Evolutionary conservation across 306 rosid genomes (phyloP).

Genomic region (Rosa chinensis): DNA sequence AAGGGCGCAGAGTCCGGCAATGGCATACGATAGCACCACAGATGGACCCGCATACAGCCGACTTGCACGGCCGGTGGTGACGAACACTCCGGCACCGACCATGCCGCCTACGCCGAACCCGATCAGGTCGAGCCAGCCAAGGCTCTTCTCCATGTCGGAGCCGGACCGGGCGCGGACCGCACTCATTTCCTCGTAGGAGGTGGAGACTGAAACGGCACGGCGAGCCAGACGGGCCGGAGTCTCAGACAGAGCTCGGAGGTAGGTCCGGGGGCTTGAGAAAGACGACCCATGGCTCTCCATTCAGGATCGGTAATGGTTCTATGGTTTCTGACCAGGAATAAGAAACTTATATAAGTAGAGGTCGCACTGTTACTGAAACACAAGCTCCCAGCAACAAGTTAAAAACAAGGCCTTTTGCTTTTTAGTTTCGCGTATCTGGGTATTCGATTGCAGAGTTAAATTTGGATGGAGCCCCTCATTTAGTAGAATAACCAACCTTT

Average conservation of each 20-base stretch:
- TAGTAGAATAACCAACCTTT: too few species aligned
- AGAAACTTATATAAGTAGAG: too few species aligned
- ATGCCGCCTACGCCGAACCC: constrained; percentile 83
- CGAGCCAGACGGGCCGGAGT: constrained; percentile 69
- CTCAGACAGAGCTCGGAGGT: constrained; percentile 55
- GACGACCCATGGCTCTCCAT: constrained; percentile 38
- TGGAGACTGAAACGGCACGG: constrained; percentile 70
- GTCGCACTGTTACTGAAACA: too few species aligned
- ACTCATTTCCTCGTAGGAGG: constrained; percentile 72
- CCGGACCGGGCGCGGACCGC: constrained; percentile 62
- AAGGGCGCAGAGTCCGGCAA: constrained; percentile 92
- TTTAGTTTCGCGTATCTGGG: too few species aligned
- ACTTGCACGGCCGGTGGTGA: constrained; percentile 79
- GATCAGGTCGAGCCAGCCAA: constrained; percentile 82
- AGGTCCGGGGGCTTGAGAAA: constrained; percentile 60
- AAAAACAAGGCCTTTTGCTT: too few species aligned
- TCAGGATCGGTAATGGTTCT: too few species aligned
- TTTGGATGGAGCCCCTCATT: too few species aligned
- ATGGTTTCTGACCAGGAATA: too few species aligned
- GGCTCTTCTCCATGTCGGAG: constrained; percentile 56
- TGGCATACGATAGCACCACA: constrained; percentile 78
- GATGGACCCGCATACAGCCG: constrained; percentile 67
- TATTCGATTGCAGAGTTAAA: too few species aligned
- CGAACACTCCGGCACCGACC: constrained; percentile 92
- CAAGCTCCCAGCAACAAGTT: too few species aligned